Conservation (phyloP, 2,329 filamentous ascomycete species). For the Trichoderma sp. region DNA sequence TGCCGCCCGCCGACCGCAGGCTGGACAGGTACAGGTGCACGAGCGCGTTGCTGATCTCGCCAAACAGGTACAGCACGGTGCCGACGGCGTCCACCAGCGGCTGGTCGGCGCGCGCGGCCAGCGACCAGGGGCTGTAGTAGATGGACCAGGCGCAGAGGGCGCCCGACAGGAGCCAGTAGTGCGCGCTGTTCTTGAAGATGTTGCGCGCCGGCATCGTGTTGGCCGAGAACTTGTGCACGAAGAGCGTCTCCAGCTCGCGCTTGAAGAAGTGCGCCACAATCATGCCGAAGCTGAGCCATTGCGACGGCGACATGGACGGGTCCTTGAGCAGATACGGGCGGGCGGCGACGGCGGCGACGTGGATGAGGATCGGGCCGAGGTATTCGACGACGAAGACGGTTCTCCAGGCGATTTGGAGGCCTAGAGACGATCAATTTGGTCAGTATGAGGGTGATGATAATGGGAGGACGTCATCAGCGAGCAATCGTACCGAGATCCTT, state of each 20-base stretch:
- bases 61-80: conserved; percentile 71
- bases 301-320: conserved; percentile 61
- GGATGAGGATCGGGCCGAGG: conserved; percentile 85
- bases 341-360: conserved; percentile 70
- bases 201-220: conserved; percentile 90
- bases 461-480: no score
- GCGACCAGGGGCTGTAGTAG: conserved; percentile 70
- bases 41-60: conserved; percentile 78
- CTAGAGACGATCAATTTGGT: conserved; percentile 47
- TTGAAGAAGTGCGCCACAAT: conserved; percentile 86
- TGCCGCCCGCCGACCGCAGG: conserved; percentile 76
- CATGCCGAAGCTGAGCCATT: conserved; percentile 73
- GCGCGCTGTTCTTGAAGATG: conserved; percentile 91
- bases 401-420: conserved; percentile 86
- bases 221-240: conserved; percentile 91
- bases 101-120: conserved; percentile 58
- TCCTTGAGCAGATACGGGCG: conserved; percentile 64
- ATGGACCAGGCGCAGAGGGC: conserved; percentile 80
- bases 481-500: conserved; percentile 80
- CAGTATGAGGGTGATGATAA: background rate
- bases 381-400: conserved; percentile 97
- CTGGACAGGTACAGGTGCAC: conserved; percentile 78
- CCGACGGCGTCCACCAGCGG: conserved; percentile 65
- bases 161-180: conserved; percentile 90
- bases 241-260: conserved; percentile 91